These are phyloP conservation scores for Acacia confusa DNA, from an alignment of 306 rosid genomes.

Conservation along the genomic window DNA sequence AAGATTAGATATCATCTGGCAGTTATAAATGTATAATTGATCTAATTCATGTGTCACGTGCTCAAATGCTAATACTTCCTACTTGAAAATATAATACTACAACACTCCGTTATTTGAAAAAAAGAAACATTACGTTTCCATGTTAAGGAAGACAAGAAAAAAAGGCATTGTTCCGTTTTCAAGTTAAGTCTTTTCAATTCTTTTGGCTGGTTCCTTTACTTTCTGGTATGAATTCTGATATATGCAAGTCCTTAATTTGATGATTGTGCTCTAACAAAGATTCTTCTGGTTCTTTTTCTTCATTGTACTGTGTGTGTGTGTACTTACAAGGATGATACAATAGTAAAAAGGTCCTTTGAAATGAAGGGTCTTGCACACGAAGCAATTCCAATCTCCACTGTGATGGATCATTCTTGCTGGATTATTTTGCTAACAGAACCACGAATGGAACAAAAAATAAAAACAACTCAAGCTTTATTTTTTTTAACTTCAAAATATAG, in stretches of 20 bases:
- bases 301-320: slow-evolving; percentile 11
- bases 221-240: background rate
- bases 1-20: background rate
- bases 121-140: background rate
- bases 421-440: slow-evolving; percentile 10
- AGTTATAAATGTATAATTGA: background rate
- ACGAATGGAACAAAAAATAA: slow-evolving; percentile 23
- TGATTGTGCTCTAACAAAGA: slow-evolving; percentile 6
- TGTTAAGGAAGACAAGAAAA: background rate
- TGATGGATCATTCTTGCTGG: slow-evolving; percentile 29
- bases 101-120: background rate
- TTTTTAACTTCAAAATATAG: no score
- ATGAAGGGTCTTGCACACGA: slow-evolving; percentile 31
- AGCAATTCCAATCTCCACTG: slow-evolving; percentile 35
- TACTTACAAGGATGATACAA: slow-evolving; percentile 24
- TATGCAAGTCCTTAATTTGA: slow-evolving; percentile 3
- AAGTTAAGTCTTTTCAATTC: background rate
- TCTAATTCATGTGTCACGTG: background rate
- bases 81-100: background rate
- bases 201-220: slow-evolving; percentile 26
- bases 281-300: background rate
- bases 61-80: background rate
- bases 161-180: background rate
- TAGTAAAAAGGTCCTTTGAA: background rate
- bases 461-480: slow-evolving; percentile 24